Evolutionary conservation across 345 rosid species (phyloP), one percentile per base, ranked within the genome.

Genomic region (Dimocarpus longan): DNA sequence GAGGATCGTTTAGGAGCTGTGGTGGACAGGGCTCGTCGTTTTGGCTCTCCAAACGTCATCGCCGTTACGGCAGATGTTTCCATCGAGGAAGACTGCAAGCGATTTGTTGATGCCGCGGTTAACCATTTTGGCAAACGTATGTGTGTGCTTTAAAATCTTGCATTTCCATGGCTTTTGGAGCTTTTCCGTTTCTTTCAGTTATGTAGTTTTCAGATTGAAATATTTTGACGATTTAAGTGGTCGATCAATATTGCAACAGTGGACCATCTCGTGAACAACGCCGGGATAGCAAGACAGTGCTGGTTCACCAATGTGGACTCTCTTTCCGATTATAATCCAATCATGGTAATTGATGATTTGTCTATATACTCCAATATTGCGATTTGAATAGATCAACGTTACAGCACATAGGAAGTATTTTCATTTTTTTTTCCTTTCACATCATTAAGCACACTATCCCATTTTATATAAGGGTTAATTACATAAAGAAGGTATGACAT

Each of bases 21-120:
- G 12, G 84, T 78, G 1, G 67, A 80, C 43, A 76, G 21, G 13
- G 84, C 86, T 7, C 78, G 68, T 46, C 72, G 72, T 62, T 37
- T 84, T n/a, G 87, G 91, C 15, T 70, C 85, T 10, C 85, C 86
- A 16, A 66, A 84, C 0, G 86, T 71, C 42, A 69, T 86, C 18
- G 22, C 75, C 42, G 56, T 86, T 37, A 62, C 13, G 1, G 87
- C 74, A 13, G 87, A 84, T 46, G 87, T 79, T 64, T 60, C 80
- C 19, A 80, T 74, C 18, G 64, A 40, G 1, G 71, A 84, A 64
- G 86, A 82, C 60, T 84, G 87, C 77, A 40, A 79, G 69, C 48
- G 59, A 10, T 80, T 80, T 44, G 72, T 84, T 18, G 42, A 79
- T 43, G 68, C 37, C 3, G 44, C 82, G 0, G 80, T 80, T 2